Evolutionary conservation across 345 rosid species (phyloP).

Genomic region (Alliaria petiolata): DNA sequence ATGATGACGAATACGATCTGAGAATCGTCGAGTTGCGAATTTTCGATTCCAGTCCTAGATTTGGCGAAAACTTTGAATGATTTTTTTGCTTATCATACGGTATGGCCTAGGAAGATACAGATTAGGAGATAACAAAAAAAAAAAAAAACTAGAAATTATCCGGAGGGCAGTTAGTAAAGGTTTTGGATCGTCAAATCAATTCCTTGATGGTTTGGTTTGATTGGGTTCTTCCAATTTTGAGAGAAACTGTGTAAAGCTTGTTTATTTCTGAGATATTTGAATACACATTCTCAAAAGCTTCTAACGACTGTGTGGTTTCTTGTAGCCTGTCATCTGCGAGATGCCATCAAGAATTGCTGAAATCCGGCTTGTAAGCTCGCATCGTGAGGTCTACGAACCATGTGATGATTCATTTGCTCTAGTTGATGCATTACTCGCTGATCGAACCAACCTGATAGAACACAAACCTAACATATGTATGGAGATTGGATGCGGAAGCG

Average conservation of each 20-base stretch:
- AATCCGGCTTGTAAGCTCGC: conserved; percentile 74
- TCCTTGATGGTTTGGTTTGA: neutral
- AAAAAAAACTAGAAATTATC: neutral
- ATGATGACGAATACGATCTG: neutral
- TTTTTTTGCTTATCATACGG: neutral
- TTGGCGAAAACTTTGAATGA: neutral
- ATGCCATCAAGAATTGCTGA: conserved; percentile 57
- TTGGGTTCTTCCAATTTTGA: neutral
- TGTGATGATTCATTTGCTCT: conserved; percentile 92
- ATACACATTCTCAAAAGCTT: neutral
- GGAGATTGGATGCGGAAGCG: conserved; percentile 88
- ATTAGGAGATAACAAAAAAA: neutral
- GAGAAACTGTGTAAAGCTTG: neutral
- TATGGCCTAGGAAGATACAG: neutral
- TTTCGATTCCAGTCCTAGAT: neutral
- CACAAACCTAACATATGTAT: conserved; percentile 62
- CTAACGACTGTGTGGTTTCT: neutral
- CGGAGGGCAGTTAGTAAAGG: neutral
- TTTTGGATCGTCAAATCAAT: neutral
- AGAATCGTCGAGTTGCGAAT: neutral
- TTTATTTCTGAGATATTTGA: neutral
- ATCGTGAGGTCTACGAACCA: conserved; percentile 86
- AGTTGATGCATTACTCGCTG: conserved; percentile 85
- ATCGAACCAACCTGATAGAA: conserved; percentile 46
- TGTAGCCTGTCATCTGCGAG: conserved; percentile 1